Evolutionary conservation across 2,329 filamentous ascomycete species (phyloP).

Genomic region (Alternaria gaisen): DNA sequence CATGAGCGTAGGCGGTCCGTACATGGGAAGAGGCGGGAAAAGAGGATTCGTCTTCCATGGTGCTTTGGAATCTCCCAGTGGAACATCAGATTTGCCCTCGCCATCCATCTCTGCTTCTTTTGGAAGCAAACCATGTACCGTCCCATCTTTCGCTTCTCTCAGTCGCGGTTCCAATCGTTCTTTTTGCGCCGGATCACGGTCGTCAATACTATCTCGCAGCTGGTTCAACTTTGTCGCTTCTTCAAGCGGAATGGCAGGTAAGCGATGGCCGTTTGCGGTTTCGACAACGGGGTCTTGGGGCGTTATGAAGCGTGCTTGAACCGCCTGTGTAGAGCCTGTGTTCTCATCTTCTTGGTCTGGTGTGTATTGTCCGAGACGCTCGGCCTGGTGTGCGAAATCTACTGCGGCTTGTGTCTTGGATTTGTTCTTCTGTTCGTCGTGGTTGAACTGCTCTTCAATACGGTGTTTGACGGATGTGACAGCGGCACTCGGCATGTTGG

Average conservation of each 20-base stretch:
- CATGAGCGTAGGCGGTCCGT: slow-evolving; percentile 75
- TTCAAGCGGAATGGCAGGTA: slow-evolving; percentile 73
- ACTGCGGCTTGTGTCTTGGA: slow-evolving; percentile 55
- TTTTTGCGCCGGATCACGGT: slow-evolving; percentile 45
- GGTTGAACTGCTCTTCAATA: slow-evolving; percentile 21
- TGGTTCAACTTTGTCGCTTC: slow-evolving; percentile 76
- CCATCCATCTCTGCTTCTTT: slow-evolving; percentile 38
- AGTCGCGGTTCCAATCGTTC: slow-evolving; percentile 38
- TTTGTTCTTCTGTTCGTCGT: slow-evolving; percentile 32
- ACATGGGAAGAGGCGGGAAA: slow-evolving; percentile 84
- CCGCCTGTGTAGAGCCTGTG: slow-evolving; percentile 62
- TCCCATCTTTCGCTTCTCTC: slow-evolving; percentile 55
- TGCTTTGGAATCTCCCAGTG: slow-evolving; percentile 59
- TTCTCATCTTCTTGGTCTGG: slow-evolving; percentile 52
- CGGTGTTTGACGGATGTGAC: slow-evolving; percentile 25
- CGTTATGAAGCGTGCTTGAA: slow-evolving; percentile 70
- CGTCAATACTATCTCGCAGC: slow-evolving; percentile 63
- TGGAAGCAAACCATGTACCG: slow-evolving; percentile 50
- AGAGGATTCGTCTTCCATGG: slow-evolving; percentile 78
- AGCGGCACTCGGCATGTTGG: slow-evolving; percentile 36
- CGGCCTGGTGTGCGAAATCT: slow-evolving; percentile 69
- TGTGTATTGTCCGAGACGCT: slow-evolving; percentile 55
- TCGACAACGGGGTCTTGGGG: slow-evolving; percentile 76
- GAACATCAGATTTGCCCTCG: slow-evolving; percentile 56
- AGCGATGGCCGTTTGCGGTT: slow-evolving; percentile 70